Percentiles rank a stretch among this genome's conserved stretches.
Conservation (phyloP, 2,329 filamentous ascomycete species). For the Penicillium glabrum region DNA sequence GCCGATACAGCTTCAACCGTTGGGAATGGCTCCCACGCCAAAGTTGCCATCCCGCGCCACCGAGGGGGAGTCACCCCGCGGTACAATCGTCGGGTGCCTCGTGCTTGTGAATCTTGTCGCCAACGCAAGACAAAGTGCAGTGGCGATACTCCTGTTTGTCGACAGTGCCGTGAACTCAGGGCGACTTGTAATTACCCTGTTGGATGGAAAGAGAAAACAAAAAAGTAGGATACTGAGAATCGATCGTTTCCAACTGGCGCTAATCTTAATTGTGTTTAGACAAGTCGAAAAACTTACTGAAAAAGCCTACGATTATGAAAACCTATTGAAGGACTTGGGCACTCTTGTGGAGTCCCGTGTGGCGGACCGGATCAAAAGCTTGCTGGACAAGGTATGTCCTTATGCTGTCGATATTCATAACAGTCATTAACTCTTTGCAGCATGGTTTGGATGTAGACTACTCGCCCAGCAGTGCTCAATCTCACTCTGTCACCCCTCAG, state of each 20-base stretch:
- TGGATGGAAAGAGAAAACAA: conserved; percentile 40
- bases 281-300: conserved; percentile 35
- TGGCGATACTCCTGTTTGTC: conserved; percentile 38
- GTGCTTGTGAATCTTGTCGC: conserved; percentile 41
- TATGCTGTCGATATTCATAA: neutral
- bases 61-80: conserved; percentile 20
- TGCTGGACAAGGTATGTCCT: conserved; percentile 38
- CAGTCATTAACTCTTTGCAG: conserved; percentile 15
- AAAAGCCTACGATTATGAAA: conserved; percentile 40
- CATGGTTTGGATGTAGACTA: conserved; percentile 24
- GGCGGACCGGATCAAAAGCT: conserved; percentile 35
- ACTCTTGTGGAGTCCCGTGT: conserved; percentile 32
- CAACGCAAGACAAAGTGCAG: conserved; percentile 41
- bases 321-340: conserved; percentile 37
- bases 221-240: conserved; percentile 29
- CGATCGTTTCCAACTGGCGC: no score
- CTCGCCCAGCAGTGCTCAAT: conserved; percentile 24
- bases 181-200: conserved; percentile 37
- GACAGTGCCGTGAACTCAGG: conserved; percentile 37
- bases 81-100: conserved; percentile 21
- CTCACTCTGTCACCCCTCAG: conserved; percentile 31
- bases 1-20: conserved; percentile 5
- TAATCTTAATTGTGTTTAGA: conserved; percentile 9
- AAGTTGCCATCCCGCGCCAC: conserved; percentile 34
- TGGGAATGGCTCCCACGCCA: conserved; percentile 2